These are phyloP conservation scores for Coccomyxa sp. DNA, from an alignment of 139 green algal genomes.

Conservation along the genomic window DNA sequence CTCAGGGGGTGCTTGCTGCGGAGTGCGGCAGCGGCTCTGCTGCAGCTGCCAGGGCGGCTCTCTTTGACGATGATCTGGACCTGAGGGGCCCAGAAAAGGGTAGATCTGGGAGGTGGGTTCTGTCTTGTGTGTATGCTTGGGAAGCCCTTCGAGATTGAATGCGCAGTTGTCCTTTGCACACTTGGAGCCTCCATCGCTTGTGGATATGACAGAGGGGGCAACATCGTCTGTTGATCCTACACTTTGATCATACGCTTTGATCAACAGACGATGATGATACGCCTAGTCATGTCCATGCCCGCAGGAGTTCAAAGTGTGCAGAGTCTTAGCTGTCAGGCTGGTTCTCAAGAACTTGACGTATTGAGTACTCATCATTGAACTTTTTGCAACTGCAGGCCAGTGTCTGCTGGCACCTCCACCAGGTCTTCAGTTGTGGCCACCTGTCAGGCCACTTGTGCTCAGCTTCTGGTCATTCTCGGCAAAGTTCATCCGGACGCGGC, in stretches of 20 bases:
- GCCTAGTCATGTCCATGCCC: no score
- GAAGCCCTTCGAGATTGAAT: no score
- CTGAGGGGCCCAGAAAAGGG: not conserved
- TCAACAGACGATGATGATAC: no score
- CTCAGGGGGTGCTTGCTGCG: no score
- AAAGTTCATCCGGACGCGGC: constrained; percentile 3
- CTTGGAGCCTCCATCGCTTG: no score
- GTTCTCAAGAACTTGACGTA: not conserved
- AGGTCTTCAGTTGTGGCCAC: not conserved
- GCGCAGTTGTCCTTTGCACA: no score
- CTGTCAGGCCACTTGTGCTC: not conserved
- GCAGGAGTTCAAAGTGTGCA: no score
- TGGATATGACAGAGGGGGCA: not conserved
- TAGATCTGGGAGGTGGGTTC: not conserved
- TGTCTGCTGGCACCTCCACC: not conserved
- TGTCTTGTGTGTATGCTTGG: no score
- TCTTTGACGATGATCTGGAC: constrained; percentile 33
- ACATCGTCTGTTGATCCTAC: not conserved
- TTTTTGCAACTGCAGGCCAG: no score
- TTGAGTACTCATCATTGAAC: not conserved
- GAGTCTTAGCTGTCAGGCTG: not conserved
- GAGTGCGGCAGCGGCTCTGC: not conserved
- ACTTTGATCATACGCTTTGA: no score
- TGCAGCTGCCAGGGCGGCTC: not conserved
- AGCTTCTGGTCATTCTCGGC: constrained; percentile 1